Evolutionary conservation across 371 early-diverging fungal genomes (phyloP).

Genomic region (Zancudomyces culisetae): DNA sequence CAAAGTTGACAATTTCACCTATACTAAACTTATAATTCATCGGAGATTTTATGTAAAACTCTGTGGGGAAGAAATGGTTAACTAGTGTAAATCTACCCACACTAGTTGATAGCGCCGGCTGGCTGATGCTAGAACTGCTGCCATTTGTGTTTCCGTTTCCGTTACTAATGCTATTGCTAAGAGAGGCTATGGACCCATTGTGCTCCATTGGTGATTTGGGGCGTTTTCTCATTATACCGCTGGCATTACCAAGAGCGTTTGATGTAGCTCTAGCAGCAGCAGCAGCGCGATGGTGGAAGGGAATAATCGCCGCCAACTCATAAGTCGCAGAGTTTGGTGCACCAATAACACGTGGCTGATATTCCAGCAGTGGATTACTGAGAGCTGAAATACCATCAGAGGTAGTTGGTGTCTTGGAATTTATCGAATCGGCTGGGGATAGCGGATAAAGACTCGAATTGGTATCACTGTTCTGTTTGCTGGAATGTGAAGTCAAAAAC

Average conservation of each 20-base stretch:
- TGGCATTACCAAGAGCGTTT: no score
- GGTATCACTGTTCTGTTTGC: background rate
- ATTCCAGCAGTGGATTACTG: background rate
- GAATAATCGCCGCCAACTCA: constrained; percentile 16
- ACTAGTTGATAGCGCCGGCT: constrained; percentile 10
- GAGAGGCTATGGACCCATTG: no score
- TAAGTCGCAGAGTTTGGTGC: constrained; percentile 12
- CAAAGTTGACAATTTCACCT: constrained; percentile 20
- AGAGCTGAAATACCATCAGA: background rate
- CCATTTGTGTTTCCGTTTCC: no score
- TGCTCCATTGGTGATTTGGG: no score
- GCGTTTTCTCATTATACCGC: no score
- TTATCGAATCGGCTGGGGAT: background rate
- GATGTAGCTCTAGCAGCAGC: no score
- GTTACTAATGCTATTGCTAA: no score
- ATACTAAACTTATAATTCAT: constrained; percentile 11
- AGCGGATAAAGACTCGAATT: background rate
- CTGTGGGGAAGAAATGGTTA: constrained; percentile 17
- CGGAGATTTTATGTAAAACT: constrained; percentile 26
- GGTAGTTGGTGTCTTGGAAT: background rate
- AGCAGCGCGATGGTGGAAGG: constrained; percentile 14
- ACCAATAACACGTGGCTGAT: background rate
- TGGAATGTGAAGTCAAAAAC: background rate
- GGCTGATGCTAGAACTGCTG: no score
- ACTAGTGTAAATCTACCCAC: constrained; percentile 17